These are phyloP conservation scores for Glutinoglossum americanum DNA, from an alignment of 495 filamentous ascomycete species.

Conservation along the genomic window DNA sequence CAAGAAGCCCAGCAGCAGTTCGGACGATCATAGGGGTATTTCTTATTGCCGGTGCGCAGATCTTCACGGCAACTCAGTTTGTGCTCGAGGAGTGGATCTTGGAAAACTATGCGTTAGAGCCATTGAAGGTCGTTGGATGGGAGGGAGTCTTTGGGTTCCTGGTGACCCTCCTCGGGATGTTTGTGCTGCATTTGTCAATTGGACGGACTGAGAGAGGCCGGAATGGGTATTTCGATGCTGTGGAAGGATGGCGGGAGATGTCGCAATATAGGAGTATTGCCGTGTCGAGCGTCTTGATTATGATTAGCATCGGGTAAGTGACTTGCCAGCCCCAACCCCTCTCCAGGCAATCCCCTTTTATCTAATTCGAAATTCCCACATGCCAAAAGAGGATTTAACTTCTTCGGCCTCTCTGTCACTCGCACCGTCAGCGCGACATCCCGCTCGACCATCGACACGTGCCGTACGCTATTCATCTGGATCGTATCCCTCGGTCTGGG, in stretches of 20 bases:
- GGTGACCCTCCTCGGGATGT: constrained; percentile 62
- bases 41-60: constrained; percentile 79
- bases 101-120: constrained; percentile 72
- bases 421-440: constrained; percentile 74
- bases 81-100: constrained; percentile 90
- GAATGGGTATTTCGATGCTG: constrained; percentile 74
- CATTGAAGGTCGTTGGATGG: constrained; percentile 84
- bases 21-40: constrained; percentile 61
- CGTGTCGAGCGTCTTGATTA: constrained; percentile 62
- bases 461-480: constrained; percentile 96
- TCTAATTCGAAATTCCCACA: constrained; percentile 4
- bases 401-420: constrained; percentile 88
- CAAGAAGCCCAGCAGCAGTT: constrained; percentile 33
- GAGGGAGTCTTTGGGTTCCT: constrained; percentile 81
- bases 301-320: constrained; percentile 86
- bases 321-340: background rate
- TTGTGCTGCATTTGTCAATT: constrained; percentile 53
- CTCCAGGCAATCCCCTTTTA: background rate
- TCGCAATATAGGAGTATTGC: constrained; percentile 43
- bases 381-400: constrained; percentile 68
- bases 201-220: constrained; percentile 52
- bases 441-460: constrained; percentile 89
- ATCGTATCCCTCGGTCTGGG: constrained; percentile 78
- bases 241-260: constrained; percentile 65
- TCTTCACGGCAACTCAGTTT: constrained; percentile 92